Evolutionary conservation across 1,284 basidiomycete genomes (phyloP).

Genomic region (Fistulinella cinereoalba): DNA sequence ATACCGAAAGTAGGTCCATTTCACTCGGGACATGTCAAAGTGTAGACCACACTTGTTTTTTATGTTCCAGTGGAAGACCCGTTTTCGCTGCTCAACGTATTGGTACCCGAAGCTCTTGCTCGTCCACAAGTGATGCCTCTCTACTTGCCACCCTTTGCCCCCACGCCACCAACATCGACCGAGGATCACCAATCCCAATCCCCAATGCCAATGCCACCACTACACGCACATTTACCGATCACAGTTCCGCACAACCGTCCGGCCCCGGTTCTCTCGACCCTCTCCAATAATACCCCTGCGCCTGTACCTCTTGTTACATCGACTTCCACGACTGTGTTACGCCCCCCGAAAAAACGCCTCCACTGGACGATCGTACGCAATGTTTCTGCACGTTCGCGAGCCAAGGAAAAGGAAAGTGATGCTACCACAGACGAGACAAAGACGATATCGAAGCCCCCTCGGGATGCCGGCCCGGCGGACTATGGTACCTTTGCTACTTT

Average conservation of each 20-base stretch:
- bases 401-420: slow-evolving; percentile 55
- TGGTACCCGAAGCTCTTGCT: slow-evolving; percentile 55
- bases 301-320: background rate
- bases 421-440: slow-evolving; percentile 26
- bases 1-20: slow-evolving; percentile 52
- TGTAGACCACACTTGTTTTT: background rate
- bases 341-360: slow-evolving; percentile 20
- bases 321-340: background rate
- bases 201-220: background rate
- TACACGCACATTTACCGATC: slow-evolving; percentile 11
- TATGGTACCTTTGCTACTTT: slow-evolving; percentile 60
- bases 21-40: slow-evolving; percentile 1
- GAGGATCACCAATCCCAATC: slow-evolving; percentile 9
- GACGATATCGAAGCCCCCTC: slow-evolving; percentile 43
- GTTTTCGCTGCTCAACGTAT: slow-evolving; percentile 59
- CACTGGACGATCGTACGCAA: slow-evolving; percentile 45
- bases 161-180: background rate
- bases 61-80: slow-evolving; percentile 70
- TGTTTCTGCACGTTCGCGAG: slow-evolving; percentile 42
- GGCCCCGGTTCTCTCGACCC: slow-evolving; percentile 16
- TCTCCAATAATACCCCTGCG: background rate
- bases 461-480: slow-evolving; percentile 53
- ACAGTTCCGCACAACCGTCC: slow-evolving; percentile 15
- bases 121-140: slow-evolving; percentile 57
- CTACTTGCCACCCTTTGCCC: slow-evolving; percentile 40